Conservation (phyloP, 2,329 filamentous ascomycete genomes). For the Catunica adiposa region DNA sequence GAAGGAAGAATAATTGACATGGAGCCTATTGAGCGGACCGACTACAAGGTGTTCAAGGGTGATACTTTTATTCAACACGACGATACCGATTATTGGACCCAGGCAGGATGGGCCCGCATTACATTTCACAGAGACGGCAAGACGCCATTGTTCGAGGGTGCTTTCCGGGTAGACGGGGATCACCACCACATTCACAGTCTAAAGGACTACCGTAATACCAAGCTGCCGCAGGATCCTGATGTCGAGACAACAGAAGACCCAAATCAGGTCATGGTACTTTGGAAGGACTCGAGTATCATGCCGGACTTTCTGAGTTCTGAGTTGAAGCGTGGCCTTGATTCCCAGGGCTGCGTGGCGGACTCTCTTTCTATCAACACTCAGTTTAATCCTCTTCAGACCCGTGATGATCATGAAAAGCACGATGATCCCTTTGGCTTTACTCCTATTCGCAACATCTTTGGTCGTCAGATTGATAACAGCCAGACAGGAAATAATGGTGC, state of each 20-base stretch:
- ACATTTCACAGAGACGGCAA: conserved; percentile 60
- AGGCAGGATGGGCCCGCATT: conserved; percentile 76
- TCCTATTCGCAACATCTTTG: conserved; percentile 46
- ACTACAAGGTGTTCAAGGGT: conserved; percentile 75
- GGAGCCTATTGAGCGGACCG: conserved; percentile 54
- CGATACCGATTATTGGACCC: conserved; percentile 50
- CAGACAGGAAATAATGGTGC: conserved; percentile 54
- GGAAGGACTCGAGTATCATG: conserved; percentile 73
- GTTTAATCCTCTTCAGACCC: conserved; percentile 49
- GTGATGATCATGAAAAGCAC: conserved; percentile 26
- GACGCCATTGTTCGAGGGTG: conserved; percentile 73
- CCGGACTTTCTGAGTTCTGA: conserved; percentile 30
- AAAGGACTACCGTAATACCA: conserved; percentile 56
- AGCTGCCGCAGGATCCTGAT: conserved; percentile 53
- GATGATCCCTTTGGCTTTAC: background rate
- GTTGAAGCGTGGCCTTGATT: conserved; percentile 40
- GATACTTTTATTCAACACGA: conserved; percentile 51
- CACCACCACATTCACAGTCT: conserved; percentile 75
- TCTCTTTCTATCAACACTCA: conserved; percentile 63
- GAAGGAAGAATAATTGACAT: conserved; percentile 51
- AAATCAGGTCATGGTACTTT: conserved; percentile 75
- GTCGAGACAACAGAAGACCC: conserved; percentile 29
- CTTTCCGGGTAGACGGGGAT: conserved; percentile 64
- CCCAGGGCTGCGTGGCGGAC: conserved; percentile 51
- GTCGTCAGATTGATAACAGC: conserved; percentile 54